phyloP scores from a whole-genome alignment of 345 rosid genomes.

The Microcos paniculata region DNA sequence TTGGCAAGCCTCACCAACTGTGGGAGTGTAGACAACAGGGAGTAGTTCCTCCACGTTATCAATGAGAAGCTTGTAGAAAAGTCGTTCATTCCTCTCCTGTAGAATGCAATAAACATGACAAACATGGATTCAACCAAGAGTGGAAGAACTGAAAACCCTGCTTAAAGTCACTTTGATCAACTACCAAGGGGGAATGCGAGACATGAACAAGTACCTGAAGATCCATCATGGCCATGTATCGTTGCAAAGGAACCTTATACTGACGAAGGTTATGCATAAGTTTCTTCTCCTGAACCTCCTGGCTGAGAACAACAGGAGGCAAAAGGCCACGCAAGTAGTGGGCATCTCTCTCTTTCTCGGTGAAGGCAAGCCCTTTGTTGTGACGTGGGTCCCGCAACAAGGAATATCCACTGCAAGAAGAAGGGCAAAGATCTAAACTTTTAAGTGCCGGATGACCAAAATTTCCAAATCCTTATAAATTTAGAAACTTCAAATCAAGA shows the following conservation, averaged over 20 bases:
- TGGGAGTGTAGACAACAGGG: conserved; percentile 93
- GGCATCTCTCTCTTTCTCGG: conserved; percentile 84
- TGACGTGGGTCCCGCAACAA: conserved; percentile 87
- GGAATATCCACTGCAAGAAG: conserved; percentile 62
- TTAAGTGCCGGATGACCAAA: background rate
- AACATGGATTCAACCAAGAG: background rate
- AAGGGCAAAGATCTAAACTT: background rate
- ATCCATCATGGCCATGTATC: conserved; percentile 92
- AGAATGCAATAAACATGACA: conserved; percentile 3
- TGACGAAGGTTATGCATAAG: conserved; percentile 80
- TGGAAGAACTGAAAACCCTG: background rate
- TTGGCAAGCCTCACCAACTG: conserved; percentile 98
- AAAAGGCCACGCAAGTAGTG: conserved; percentile 92
- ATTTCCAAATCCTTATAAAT: background rate
- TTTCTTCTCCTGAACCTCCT: conserved; percentile 83
- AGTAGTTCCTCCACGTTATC: conserved; percentile 93
- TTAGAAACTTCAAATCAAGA: background rate
- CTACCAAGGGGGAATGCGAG: background rate
- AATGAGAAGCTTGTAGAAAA: conserved; percentile 88
- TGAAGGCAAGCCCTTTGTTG: conserved; percentile 90
- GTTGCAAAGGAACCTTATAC: conserved; percentile 81
- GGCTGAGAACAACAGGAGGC: conserved; percentile 69
- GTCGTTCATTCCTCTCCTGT: conserved; percentile 91
- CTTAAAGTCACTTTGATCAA: background rate
- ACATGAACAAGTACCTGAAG: conserved; percentile 61